Evolutionary conservation across 179 eudicot species (phyloP), one percentile per base, ranked within the genome.

Genomic region (Amaranthus tricolor): DNA sequence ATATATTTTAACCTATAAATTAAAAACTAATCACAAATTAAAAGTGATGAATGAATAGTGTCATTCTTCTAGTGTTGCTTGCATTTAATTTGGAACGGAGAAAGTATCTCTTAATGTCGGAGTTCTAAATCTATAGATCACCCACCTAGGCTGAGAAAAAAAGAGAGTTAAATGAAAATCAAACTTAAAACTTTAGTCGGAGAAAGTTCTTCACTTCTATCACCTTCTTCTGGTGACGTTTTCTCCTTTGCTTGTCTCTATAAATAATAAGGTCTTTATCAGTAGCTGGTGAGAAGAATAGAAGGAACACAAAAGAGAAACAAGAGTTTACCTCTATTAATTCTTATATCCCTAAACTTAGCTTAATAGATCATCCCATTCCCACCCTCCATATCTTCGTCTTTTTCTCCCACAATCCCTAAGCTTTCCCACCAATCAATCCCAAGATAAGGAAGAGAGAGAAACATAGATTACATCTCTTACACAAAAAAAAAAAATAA

Each of bases 361-460:
- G 24, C 73, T 66, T 50, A 49, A 24, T 24, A 24, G 31, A 76
- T 15, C 24, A 50, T 55, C 70, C 52, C 31, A 24, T 24, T 24
- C 1, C 31, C 50, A 16, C 66, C 51, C 66, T 50, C 78, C 60
- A 68, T 24, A 24, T 24, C 31, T 24, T 24, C 31, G 1, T 24
- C 31, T 24, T 24, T 43, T 57, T 16, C 77, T 60, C 55, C 70
- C 77, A 62, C 43, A 62, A 73, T 62, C 68, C 49, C 60, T 63
- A 69, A 75, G 44, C 72, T 81, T 81, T 77, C 64, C 69, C 81
- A 70, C 73, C 84, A 81, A 81, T 81, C 84, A 78, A 81, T 77
- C 83, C 70, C 65, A 57, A 83, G 85, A 83, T 83, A 83, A 79
- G 85, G 81, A 79, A 70, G 83, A 79, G 71, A 82, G 83, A 82